phyloP scores from a whole-genome alignment of 495 filamentous ascomycete species.

The Hapsidospora chrysogenum region DNA sequence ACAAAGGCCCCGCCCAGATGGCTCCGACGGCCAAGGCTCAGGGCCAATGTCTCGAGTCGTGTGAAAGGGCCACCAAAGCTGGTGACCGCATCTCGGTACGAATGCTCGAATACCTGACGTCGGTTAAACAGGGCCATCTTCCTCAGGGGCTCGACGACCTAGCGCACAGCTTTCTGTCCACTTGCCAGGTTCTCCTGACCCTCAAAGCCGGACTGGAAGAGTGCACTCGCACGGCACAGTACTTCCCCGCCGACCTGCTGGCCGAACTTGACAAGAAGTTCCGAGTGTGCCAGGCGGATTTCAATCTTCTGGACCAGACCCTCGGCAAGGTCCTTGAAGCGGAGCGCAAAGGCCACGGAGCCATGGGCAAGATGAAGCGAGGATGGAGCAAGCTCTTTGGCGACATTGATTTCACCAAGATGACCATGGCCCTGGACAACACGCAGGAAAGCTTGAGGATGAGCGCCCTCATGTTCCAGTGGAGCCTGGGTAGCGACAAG shows the following conservation, averaged over 20 bases:
- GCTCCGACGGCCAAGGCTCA: constrained; percentile 1
- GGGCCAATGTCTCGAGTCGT: constrained; percentile 6
- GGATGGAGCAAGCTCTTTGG: constrained; percentile 30
- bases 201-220: constrained; percentile 33
- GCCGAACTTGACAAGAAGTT: constrained; percentile 35
- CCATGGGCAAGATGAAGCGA: constrained; percentile 29
- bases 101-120: constrained; percentile 38
- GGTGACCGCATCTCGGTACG: constrained; percentile 36
- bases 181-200: constrained; percentile 31
- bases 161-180: constrained; percentile 33
- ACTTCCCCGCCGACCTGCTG: constrained; percentile 27
- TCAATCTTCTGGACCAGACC: constrained; percentile 32
- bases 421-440: constrained; percentile 17
- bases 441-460: constrained; percentile 22
- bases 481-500: constrained; percentile 21
- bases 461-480: constrained; percentile 28
- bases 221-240: constrained; percentile 14
- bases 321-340: constrained; percentile 28
- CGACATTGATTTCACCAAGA: constrained; percentile 25
- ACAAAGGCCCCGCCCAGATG: background rate
- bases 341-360: constrained; percentile 19
- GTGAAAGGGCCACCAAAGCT: constrained; percentile 19
- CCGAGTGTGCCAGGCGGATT: constrained; percentile 23
- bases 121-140: constrained; percentile 16
- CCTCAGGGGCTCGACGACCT: constrained; percentile 29